Conservation (phyloP, 495 filamentous ascomycete genomes). For the Pyronema omphalodes region DNA sequence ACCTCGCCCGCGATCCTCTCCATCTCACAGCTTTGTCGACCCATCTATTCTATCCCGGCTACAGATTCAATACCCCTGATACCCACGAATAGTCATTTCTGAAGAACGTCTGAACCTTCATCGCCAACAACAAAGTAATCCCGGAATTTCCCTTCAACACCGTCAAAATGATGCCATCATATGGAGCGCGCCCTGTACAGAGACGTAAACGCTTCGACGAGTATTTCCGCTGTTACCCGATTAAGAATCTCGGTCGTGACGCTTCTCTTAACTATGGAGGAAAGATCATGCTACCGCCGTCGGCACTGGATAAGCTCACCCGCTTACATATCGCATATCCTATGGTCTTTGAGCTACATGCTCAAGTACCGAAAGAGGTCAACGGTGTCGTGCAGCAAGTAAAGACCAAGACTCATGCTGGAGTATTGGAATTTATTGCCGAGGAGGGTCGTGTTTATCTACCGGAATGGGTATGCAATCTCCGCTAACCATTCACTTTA, state of each 20-base stretch:
- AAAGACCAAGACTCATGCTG: constrained; percentile 62
- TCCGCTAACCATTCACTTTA: background rate
- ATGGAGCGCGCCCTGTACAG: constrained; percentile 14
- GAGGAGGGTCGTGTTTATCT: constrained; percentile 94
- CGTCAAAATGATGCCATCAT: background rate
- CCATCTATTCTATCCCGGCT: no score
- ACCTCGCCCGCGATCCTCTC: no score
- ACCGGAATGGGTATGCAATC: constrained; percentile 64
- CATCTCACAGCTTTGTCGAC: no score
- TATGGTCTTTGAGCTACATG: constrained; percentile 86
- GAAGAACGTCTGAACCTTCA: no score
- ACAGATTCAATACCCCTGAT: no score
- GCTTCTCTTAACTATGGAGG: constrained; percentile 76
- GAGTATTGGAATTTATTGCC: constrained; percentile 91
- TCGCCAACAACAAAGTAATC: no score
- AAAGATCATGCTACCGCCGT: constrained; percentile 91
- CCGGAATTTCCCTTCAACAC: background rate
- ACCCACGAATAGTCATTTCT: no score
- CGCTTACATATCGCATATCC: constrained; percentile 94
- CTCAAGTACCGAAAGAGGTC: constrained; percentile 35
- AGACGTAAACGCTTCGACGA: constrained; percentile 68
- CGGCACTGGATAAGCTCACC: constrained; percentile 86
- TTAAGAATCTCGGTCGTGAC: constrained; percentile 80
- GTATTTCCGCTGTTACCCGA: constrained; percentile 89
- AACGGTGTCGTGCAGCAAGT: no score